Conservation (phyloP, 1,139 yeast species). For the Zygoascus sp. region DNA sequence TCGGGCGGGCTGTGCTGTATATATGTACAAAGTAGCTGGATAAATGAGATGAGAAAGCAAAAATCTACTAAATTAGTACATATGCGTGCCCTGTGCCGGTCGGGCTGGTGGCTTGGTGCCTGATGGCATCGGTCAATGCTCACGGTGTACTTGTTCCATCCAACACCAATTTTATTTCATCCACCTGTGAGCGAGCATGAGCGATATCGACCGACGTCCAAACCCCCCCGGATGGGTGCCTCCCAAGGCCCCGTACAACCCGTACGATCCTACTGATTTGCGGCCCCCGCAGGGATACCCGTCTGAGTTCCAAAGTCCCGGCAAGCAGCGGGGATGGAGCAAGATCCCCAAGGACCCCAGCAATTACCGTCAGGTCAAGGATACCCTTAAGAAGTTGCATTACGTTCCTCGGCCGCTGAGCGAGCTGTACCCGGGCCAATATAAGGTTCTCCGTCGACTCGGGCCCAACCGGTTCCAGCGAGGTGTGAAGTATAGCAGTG, state of each 20-base stretch:
- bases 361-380: slow-evolving; percentile 64
- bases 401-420: slow-evolving; percentile 78
- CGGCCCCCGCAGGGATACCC: slow-evolving; percentile 86
- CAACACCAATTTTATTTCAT: too few relatives aligned
- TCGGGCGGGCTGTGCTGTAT: too few relatives aligned
- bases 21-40: too few relatives aligned
- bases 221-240: slow-evolving; percentile 81
- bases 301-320: slow-evolving; percentile 52
- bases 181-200: slow-evolving; percentile 11
- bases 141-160: too few relatives aligned
- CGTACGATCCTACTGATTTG: slow-evolving; percentile 71
- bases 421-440: slow-evolving; percentile 73
- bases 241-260: slow-evolving; percentile 80
- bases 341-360: slow-evolving; percentile 64
- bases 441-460: slow-evolving; percentile 62
- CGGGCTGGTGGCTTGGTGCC: background rate
- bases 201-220: slow-evolving; percentile 50
- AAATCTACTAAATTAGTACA: too few relatives aligned
- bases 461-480: slow-evolving; percentile 52
- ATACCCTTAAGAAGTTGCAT: slow-evolving; percentile 66
- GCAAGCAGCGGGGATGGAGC: slow-evolving; percentile 43
- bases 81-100: too few relatives aligned
- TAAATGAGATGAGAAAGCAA: background rate
- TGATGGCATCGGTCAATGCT: too few relatives aligned
- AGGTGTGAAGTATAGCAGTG: slow-evolving; percentile 33